phyloP scores from a whole-genome alignment of 2,329 filamentous ascomycete species.

The Fusarium napiforme region DNA sequence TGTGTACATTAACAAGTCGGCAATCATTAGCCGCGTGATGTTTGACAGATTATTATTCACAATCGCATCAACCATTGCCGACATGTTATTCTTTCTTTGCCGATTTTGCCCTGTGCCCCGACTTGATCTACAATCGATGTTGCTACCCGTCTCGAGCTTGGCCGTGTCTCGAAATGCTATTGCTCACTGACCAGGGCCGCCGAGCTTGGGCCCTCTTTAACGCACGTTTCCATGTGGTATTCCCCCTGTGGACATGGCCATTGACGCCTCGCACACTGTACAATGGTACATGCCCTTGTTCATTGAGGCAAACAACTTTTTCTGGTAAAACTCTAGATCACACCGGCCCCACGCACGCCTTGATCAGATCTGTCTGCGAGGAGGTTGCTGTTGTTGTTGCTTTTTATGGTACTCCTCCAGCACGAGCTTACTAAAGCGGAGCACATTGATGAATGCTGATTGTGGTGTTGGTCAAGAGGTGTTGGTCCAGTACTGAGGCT shows the following conservation, averaged over 20 bases:
- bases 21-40: constrained; percentile 6
- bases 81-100: not conserved
- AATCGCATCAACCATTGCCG: not conserved
- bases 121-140: not conserved
- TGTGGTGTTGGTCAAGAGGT: constrained; percentile 3
- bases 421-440: not conserved
- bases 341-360: constrained; percentile 13
- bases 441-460: not conserved
- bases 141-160: not conserved
- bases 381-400: not conserved
- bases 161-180: not conserved
- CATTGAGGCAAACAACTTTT: constrained; percentile 26
- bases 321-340: constrained; percentile 5
- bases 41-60: constrained; percentile 2
- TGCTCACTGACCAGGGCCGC: constrained; percentile 1
- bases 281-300: constrained; percentile 7
- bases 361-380: constrained; percentile 11
- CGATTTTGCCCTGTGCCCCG: not conserved
- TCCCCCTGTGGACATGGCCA: constrained; percentile 3
- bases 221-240: constrained; percentile 29
- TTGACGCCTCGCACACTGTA: constrained; percentile 38
- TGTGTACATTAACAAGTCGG: constrained; percentile 32
- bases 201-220: constrained; percentile 29
- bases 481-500: constrained; percentile 20
- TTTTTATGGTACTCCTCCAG: constrained; percentile 1